These are phyloP conservation scores for Leishmania tropica DNA, from an alignment of 208 protist genomes.

Conservation along the genomic window DNA sequence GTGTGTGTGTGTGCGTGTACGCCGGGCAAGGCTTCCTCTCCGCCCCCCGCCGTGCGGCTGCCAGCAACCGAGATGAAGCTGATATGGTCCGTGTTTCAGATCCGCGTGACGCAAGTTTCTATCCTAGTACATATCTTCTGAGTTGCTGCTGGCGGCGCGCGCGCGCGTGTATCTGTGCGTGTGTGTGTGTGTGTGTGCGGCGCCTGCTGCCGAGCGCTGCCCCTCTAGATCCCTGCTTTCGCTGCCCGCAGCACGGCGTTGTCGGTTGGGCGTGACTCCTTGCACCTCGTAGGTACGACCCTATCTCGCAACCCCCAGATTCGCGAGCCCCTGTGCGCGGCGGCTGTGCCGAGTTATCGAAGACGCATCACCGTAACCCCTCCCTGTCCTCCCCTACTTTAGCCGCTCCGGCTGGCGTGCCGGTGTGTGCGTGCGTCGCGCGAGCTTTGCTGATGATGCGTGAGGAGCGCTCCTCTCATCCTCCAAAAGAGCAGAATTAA, in stretches of 20 bases:
- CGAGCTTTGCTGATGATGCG: constrained; percentile 40
- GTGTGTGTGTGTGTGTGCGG: not conserved
- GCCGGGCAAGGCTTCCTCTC: not conserved
- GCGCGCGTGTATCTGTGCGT: not conserved
- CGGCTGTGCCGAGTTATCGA: not conserved
- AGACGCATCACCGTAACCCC: not conserved
- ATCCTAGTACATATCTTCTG: constrained; percentile 63
- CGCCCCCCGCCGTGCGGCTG: not conserved
- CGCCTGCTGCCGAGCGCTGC: not conserved
- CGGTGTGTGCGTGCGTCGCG: not conserved
- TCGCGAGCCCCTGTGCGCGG: not conserved
- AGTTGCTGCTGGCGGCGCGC: constrained; percentile 12
- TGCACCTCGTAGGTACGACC: constrained; percentile 18
- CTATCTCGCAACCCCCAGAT: constrained; percentile 59
- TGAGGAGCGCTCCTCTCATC: constrained; percentile 43
- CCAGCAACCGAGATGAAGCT: constrained; percentile 51
- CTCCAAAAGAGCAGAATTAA: constrained; percentile 54
- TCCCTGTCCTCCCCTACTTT: too few relatives aligned
- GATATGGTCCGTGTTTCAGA: constrained; percentile 89
- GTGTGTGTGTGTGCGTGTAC: not conserved
- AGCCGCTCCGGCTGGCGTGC: too few relatives aligned
- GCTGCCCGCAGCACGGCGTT: constrained; percentile 29
- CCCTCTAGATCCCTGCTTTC: not conserved
- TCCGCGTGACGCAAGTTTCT: constrained; percentile 56
- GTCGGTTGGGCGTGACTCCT: constrained; percentile 45